Percentiles rank a stretch among this genome's conserved stretches.
Conservation (phyloP, 164 flowering plant species). For the Tetrastigma voinierianum region DNA sequence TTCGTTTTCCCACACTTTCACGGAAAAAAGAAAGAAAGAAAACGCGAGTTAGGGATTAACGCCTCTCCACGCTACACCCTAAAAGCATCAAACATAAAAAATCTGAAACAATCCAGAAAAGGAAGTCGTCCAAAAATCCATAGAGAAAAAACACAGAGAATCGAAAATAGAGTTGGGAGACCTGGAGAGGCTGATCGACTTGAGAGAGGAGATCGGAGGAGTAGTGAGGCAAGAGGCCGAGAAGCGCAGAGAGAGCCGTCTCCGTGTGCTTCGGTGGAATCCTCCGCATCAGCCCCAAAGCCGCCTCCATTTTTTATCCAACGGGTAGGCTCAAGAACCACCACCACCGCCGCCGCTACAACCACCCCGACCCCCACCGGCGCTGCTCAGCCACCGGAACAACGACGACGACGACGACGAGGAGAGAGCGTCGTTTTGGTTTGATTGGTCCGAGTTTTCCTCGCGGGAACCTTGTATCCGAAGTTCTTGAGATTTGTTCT, state of each 20-base stretch:
- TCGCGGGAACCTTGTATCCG: conserved; percentile 33
- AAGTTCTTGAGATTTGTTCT: no score
- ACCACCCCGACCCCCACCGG: not conserved
- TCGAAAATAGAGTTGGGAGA: conserved; percentile 12
- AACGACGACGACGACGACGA: no score
- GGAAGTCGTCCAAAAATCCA: no score
- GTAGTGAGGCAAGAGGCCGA: conserved; percentile 76
- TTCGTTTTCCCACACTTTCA: not conserved
- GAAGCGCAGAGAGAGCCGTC: conserved; percentile 87
- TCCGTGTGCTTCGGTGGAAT: conserved; percentile 89
- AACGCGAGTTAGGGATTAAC: not conserved
- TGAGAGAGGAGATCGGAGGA: conserved; percentile 96
- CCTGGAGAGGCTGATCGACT: conserved; percentile 98
- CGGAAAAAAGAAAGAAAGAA: not conserved
- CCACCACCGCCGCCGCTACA: not conserved
- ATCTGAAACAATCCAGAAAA: no score
- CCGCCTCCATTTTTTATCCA: conserved; percentile 69
- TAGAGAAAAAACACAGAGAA: not conserved
- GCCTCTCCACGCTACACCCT: no score
- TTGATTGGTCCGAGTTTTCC: conserved; percentile 45
- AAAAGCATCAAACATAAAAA: no score
- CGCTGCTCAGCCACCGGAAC: no score
- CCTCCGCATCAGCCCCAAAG: conserved; percentile 93
- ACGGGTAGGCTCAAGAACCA: not conserved
- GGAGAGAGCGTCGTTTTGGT: no score